Evolutionary conservation across 495 filamentous ascomycete genomes (phyloP).

Genomic region (Neurospora discreta): DNA sequence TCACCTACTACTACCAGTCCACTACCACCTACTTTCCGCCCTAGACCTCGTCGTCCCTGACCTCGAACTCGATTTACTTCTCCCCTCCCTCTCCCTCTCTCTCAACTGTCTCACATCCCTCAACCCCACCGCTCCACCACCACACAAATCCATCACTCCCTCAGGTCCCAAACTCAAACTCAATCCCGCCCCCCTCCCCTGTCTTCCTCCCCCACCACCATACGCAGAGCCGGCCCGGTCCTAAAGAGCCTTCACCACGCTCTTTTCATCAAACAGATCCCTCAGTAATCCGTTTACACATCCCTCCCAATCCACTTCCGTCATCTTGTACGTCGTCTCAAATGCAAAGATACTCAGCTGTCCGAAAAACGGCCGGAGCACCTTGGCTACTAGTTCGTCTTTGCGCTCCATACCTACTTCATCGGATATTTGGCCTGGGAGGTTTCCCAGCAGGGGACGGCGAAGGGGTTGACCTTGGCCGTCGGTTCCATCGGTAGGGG

Average conservation of each 20-base stretch:
- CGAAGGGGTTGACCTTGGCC: slow-evolving; percentile 8
- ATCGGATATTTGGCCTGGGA: slow-evolving; percentile 35
- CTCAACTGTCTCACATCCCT: background rate
- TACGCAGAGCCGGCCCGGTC: background rate
- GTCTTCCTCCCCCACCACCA: background rate
- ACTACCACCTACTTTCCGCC: background rate
- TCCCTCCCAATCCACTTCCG: slow-evolving; percentile 52
- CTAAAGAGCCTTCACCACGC: slow-evolving; percentile 43
- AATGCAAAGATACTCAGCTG: slow-evolving; percentile 86
- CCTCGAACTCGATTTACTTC: background rate
- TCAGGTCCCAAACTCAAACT: background rate
- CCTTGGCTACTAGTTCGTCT: slow-evolving; percentile 60
- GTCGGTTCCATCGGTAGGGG: background rate
- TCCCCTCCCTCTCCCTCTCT: background rate
- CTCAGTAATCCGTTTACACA: slow-evolving; percentile 57
- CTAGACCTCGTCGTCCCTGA: background rate
- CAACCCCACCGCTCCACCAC: background rate
- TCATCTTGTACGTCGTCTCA: slow-evolving; percentile 84
- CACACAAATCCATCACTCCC: background rate
- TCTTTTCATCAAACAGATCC: slow-evolving; percentile 77
- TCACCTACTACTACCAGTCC: background rate
- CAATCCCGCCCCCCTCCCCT: background rate
- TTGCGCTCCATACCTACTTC: slow-evolving; percentile 41
- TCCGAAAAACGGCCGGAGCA: slow-evolving; percentile 81
- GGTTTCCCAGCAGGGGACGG: slow-evolving; percentile 33